Evolutionary conservation across 192 early-diverging fungal genomes (phyloP).

Genomic region (Backusella westeae): DNA sequence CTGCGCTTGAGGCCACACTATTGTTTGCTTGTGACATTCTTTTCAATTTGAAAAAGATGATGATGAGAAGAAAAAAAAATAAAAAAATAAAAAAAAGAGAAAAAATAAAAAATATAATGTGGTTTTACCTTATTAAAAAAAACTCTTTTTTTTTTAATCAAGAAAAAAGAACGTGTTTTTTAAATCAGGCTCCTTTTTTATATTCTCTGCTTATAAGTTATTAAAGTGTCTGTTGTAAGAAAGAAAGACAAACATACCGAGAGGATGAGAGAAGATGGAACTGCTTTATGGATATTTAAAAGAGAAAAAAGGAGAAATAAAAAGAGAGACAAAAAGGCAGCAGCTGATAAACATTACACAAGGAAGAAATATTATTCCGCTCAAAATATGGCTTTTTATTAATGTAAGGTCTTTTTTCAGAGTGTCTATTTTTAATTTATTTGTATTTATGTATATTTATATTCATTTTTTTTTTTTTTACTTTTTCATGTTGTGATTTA

Average conservation of each 20-base stretch:
- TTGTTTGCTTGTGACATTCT: neutral
- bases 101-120: neutral
- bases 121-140: neutral
- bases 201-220: neutral
- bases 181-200: neutral
- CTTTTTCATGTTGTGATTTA: neutral
- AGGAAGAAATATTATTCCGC: neutral
- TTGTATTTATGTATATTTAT: neutral
- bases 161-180: neutral
- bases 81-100: neutral
- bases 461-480: neutral
- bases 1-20: slow-evolving; percentile 28
- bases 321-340: neutral
- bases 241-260: slow-evolving; percentile 1
- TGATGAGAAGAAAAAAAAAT: neutral
- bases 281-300: too few species aligned
- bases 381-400: neutral
- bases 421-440: neutral
- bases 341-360: neutral
- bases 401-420: neutral
- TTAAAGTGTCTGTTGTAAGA: neutral
- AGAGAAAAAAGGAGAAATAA: neutral
- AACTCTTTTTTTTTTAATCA: neutral
- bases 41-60: neutral
- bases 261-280: neutral